These are phyloP conservation scores for Xylariales sp. DNA, from an alignment of 2,329 filamentous ascomycete species.

Conservation along the genomic window DNA sequence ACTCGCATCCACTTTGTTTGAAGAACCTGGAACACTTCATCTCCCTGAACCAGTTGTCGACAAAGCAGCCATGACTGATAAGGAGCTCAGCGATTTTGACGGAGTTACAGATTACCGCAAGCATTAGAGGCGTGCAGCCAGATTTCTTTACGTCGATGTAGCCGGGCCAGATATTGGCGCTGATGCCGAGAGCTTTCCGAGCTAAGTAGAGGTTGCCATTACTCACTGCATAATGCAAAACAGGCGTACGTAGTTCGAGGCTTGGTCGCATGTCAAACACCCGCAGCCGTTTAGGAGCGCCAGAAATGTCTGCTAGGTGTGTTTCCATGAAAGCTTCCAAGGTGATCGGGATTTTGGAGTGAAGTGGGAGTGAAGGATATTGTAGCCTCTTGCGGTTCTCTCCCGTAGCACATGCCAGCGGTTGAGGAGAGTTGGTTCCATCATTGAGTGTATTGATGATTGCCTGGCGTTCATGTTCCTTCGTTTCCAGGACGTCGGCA, in stretches of 20 bases:
- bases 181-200: not conserved
- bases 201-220: not conserved
- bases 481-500: not conserved
- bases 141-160: constrained; percentile 2
- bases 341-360: not conserved
- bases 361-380: too few species aligned
- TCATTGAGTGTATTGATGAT: too few species aligned
- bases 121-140: not conserved
- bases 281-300: not conserved
- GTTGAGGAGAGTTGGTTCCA: too few species aligned
- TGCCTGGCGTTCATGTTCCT: not conserved
- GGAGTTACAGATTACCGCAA: not conserved
- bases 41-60: constrained; percentile 2
- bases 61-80: constrained; percentile 1
- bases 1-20: not conserved
- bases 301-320: not conserved
- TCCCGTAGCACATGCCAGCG: too few species aligned
- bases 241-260: not conserved
- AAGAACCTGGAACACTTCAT: not conserved
- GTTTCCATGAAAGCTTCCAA: not conserved
- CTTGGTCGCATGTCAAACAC: not conserved
- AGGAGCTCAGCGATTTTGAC: not conserved
- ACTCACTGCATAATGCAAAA: not conserved
- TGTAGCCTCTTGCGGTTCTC: too few species aligned
- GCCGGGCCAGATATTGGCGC: not conserved